A percentile compares a stretch with the other conserved stretches of the same genome.
These are phyloP conservation scores for Crithidia expoeki DNA, from an alignment of 208 protist species.

Conservation along the genomic window DNA sequence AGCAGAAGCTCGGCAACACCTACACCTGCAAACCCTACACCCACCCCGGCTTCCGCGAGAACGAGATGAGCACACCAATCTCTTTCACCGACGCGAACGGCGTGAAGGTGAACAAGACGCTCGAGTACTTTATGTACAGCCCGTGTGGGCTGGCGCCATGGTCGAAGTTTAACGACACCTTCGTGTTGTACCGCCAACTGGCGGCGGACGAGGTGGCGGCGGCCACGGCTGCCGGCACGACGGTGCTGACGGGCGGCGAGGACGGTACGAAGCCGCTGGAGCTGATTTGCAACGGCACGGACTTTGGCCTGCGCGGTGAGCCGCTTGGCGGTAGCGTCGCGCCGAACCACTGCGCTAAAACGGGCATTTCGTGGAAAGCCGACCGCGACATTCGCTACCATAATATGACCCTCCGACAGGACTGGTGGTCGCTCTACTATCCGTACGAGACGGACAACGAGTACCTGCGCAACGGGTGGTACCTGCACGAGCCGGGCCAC, in stretches of 20 bases:
- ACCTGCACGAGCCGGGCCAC: constrained; percentile 85
- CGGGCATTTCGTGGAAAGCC: constrained; percentile 92
- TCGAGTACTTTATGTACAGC: constrained; percentile 76
- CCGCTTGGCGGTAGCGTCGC: constrained; percentile 44
- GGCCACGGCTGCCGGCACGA: background rate
- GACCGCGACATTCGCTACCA: constrained; percentile 91
- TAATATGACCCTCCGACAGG: constrained; percentile 36
- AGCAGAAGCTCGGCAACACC: constrained; percentile 26
- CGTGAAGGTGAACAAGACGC: constrained; percentile 20
- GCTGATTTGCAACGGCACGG: constrained; percentile 77
- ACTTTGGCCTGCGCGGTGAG: constrained; percentile 57
- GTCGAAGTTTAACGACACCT: constrained; percentile 96
- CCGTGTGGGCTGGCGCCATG: constrained; percentile 97
- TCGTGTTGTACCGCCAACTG: constrained; percentile 61
- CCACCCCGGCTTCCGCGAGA: constrained; percentile 46
- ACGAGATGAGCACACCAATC: constrained; percentile 30
- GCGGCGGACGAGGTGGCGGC: constrained; percentile 1
- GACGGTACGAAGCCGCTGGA: constrained; percentile 31
- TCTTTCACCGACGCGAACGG: constrained; percentile 25
- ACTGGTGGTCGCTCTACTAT: constrained; percentile 77
- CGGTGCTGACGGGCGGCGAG: constrained; percentile 27
- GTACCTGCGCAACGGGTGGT: constrained; percentile 85
- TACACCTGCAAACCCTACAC: constrained; percentile 67
- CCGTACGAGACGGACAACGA: constrained; percentile 67
- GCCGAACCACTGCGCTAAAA: constrained; percentile 70